Evolutionary conservation across 2,329 filamentous ascomycete genomes (phyloP).

Genomic region (Zymoseptoria brevis): DNA sequence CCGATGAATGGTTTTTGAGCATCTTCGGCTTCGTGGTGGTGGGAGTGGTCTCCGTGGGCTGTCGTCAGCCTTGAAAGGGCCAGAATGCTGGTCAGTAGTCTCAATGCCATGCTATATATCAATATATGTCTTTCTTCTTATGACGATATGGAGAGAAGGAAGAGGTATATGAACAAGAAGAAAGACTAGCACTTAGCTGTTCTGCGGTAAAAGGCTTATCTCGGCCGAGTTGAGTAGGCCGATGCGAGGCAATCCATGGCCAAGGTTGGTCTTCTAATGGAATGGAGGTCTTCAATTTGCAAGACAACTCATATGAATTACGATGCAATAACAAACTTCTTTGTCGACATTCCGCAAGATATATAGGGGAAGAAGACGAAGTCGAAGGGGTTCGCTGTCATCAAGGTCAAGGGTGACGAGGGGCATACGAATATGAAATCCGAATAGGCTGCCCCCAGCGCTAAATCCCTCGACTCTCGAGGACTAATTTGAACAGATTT

Average conservation of each 20-base stretch:
- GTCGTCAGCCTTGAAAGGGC: constrained; percentile 1
- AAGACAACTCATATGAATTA: too few relatives aligned
- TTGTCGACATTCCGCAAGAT: too few relatives aligned
- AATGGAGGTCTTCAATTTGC: too few relatives aligned
- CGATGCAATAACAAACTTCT: too few relatives aligned
- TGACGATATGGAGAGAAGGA: neutral
- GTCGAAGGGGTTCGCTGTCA: too few relatives aligned
- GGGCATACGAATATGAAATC: too few relatives aligned
- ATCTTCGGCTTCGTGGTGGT: constrained; percentile 12
- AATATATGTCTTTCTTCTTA: neutral
- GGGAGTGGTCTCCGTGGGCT: constrained; percentile 12
- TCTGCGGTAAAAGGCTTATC: constrained; percentile 4
- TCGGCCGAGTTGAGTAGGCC: constrained; percentile 3
- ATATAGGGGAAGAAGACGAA: too few relatives aligned
- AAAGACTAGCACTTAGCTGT: constrained; percentile 11
- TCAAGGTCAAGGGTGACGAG: too few relatives aligned
- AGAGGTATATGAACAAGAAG: constrained; percentile 6
- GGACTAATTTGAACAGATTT: too few relatives aligned
- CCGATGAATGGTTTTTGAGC: constrained; percentile 18
- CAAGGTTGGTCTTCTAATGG: neutral
- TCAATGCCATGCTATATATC: neutral
- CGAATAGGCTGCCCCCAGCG: too few relatives aligned
- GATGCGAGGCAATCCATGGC: neutral
- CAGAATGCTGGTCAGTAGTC: neutral
- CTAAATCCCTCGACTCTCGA: too few relatives aligned